Conservation (phyloP, 2,329 filamentous ascomycete genomes). For the Calonectria fujianensis region DNA sequence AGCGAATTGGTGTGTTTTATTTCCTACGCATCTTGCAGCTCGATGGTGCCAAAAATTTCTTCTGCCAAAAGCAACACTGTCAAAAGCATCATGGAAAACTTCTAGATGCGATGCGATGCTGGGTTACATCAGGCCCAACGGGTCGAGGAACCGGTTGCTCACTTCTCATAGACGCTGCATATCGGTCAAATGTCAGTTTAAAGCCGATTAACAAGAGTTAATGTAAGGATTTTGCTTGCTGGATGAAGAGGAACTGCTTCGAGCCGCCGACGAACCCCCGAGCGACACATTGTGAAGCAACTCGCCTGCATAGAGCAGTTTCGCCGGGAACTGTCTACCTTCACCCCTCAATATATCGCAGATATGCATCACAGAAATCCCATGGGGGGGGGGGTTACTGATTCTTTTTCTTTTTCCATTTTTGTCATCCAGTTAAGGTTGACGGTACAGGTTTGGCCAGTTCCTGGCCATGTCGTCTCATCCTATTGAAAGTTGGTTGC, state of each 20-base stretch:
- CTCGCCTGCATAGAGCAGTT: background rate
- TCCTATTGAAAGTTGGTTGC: background rate
- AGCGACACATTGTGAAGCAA: slow-evolving; percentile 15
- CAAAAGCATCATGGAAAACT: slow-evolving; percentile 1
- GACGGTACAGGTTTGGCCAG: background rate
- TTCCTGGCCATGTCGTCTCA: background rate
- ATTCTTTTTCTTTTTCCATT: background rate
- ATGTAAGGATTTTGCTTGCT: background rate
- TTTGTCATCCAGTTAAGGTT: background rate
- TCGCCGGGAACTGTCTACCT: background rate
- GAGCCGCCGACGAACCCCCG: slow-evolving; percentile 14
- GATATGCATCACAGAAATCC: background rate
- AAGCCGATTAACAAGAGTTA: background rate
- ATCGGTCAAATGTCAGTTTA: slow-evolving; percentile 24
- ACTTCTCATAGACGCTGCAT: slow-evolving; percentile 4
- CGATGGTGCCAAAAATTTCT: background rate
- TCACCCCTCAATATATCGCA: slow-evolving; percentile 9
- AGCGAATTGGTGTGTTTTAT: slow-evolving; percentile 9
- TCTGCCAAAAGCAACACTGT: background rate
- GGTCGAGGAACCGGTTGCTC: slow-evolving; percentile 5
- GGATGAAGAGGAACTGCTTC: background rate
- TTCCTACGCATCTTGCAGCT: slow-evolving; percentile 20
- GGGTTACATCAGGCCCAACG: slow-evolving; percentile 9
- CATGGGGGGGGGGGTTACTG: background rate
- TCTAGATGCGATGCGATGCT: slow-evolving; percentile 18